Base-by-base conservation (phyloP, 2,329 filamentous ascomycete species). In the Stagonosporopsis vannaccii region DNA sequence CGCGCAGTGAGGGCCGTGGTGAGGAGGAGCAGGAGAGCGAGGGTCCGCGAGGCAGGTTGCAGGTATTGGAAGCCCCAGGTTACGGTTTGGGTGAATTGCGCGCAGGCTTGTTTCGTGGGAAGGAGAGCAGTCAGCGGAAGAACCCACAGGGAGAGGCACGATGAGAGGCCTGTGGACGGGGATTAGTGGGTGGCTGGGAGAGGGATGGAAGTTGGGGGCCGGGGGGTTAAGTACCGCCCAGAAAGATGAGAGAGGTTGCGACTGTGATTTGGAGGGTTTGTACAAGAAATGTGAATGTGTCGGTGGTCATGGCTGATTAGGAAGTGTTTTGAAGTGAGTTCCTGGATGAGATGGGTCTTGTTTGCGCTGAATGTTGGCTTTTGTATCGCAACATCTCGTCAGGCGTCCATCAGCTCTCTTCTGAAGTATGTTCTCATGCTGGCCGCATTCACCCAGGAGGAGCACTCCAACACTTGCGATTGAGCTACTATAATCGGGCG, bases 131-230 rank as follows among this genome's bases (percentile, higher is more conserved):
- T 49, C 13, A 59, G 35, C 3, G 57, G 57, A 4, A 56, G 13
- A 1, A 59, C 35, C 44, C 57, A 59, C 15, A 59, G 47, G 6
- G 57, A 56, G 23, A 56, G 51, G 33, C 47, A 52, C 17, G 57
- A 59, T 6, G 57, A 56, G 9, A 59, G 51, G 13, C 56, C 47
- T 59, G 32, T 4, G 9, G 32, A 7, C 22, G 39, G 25, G 6
- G 26, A 22, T 46, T 17, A 19, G 32, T 25, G 4, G 12, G 32
- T 26, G 44, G 22, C 23, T 26, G 15, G 8, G 41, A 2, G 13
- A n/a, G n/a, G n/a, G n/a, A n/a, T n/a, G n/a, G n/a, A n/a, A 30
- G 11, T 19, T 12, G 6, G 19, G 17, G 1, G 42, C 3, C 23
- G 17, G 19, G 19, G 42, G 17, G 13, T 25, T 13, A 7, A 23